A percentile compares a stretch with the other conserved stretches of the same genome.
Conservation (phyloP, 2,329 filamentous ascomycete genomes). For the Sporothrix curviconia region DNA sequence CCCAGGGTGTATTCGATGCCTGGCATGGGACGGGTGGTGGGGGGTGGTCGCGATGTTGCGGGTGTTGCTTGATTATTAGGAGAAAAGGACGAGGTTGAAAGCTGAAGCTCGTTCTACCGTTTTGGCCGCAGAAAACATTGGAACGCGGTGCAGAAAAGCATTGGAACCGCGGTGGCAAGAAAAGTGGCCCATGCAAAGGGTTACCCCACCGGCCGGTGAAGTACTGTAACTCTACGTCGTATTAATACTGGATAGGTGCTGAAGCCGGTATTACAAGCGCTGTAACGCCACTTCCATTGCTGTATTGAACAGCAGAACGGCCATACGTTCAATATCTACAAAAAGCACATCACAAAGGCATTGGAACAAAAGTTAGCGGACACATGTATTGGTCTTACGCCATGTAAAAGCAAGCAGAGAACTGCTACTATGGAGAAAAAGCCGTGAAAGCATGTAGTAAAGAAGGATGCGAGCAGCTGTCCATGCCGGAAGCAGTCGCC, state of each 20-base stretch:
- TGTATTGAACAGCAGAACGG: too few relatives aligned
- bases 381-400: not conserved
- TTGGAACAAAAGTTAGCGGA: not conserved
- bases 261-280: too few relatives aligned
- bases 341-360: too few relatives aligned
- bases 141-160: not conserved
- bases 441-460: not conserved
- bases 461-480: not conserved
- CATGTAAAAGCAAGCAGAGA: conserved; percentile 4
- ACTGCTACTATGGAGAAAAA: not conserved
- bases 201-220: too few relatives aligned
- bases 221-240: too few relatives aligned
- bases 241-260: too few relatives aligned
- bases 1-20: not conserved
- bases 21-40: not conserved
- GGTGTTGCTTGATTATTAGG: not conserved
- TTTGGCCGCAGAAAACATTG: conserved; percentile 11
- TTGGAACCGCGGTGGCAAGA: too few relatives aligned
- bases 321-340: too few relatives aligned
- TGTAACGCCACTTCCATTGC: too few relatives aligned
- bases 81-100: not conserved
- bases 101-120: not conserved
- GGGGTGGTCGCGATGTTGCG: not conserved
- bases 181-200: too few relatives aligned
- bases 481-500: not conserved